Evolutionary conservation across 108 stramenopile genomes (phyloP).

Genomic region (Schizochytrium sp.): DNA sequence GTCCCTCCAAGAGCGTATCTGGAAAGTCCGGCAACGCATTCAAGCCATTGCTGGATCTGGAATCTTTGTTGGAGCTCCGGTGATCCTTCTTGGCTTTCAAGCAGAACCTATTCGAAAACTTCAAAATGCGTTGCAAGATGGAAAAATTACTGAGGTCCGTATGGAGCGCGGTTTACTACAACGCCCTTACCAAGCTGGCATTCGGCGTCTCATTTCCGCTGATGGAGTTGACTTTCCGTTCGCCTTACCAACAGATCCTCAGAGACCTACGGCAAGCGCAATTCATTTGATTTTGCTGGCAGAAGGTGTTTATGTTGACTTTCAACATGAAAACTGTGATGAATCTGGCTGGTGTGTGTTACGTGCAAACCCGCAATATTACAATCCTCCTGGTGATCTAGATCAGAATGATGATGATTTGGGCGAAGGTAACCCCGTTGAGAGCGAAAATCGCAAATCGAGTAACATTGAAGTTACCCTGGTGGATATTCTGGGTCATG

Average conservation of each 20-base stretch:
- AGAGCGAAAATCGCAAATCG: too few relatives aligned
- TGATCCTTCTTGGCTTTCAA: not conserved
- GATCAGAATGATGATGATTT: not conserved
- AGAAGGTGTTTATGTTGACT: not conserved
- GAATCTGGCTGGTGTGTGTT: not conserved
- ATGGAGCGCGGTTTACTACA: not conserved
- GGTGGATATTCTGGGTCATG: too few relatives aligned
- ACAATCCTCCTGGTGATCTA: not conserved
- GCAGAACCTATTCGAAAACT: not conserved
- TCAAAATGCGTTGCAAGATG: not conserved
- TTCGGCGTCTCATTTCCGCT: not conserved
- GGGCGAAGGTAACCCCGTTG: too few relatives aligned
- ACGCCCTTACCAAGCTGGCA: not conserved
- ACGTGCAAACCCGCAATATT: not conserved
- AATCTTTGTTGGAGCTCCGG: not conserved
- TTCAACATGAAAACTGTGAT: not conserved
- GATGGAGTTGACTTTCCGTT: not conserved
- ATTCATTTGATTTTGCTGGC: slow-evolving; percentile 1
- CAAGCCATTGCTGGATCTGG: not conserved
- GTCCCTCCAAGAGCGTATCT: slow-evolving; percentile 21
- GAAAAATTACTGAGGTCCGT: not conserved
- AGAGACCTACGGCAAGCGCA: not conserved
- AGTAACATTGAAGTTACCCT: too few relatives aligned
- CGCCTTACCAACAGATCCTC: not conserved
- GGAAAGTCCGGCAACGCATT: not conserved